Percentiles rank a stretch among this genome's conserved stretches.
Evolutionary conservation across 1,284 basidiomycete genomes (phyloP).

Genomic region (Mixia osmundae): DNA sequence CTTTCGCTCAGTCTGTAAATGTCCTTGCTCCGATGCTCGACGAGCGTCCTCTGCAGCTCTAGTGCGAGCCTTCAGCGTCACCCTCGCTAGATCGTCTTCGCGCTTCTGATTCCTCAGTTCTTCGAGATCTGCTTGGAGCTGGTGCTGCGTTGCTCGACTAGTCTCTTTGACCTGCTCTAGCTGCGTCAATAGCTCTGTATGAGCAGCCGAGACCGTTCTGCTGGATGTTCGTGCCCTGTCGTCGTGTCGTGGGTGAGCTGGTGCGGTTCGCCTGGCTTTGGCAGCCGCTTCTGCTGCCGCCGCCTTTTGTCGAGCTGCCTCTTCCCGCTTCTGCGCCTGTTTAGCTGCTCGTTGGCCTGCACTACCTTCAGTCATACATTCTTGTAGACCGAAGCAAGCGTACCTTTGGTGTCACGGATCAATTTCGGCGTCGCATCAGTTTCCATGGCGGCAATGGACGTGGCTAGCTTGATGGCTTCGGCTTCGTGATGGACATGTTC

Average conservation of each 20-base stretch:
- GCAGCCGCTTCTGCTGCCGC: background rate
- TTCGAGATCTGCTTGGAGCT: constrained; percentile 47
- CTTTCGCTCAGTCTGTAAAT: constrained; percentile 67
- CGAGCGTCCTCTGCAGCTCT: constrained; percentile 69
- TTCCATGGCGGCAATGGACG: background rate
- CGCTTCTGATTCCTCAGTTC: constrained; percentile 50
- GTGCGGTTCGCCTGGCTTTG: constrained; percentile 4
- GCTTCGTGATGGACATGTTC: constrained; percentile 4
- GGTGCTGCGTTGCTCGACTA: constrained; percentile 35
- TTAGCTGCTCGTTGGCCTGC: background rate
- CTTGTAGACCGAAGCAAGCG: background rate
- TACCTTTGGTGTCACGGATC: background rate
- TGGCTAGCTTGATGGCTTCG: background rate
- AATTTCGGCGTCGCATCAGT: background rate
- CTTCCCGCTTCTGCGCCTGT: background rate
- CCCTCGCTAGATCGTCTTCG: constrained; percentile 51
- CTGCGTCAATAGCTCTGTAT: constrained; percentile 41
- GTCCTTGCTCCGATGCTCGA: constrained; percentile 49
- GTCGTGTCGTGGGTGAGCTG: constrained; percentile 2
- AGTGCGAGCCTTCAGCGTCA: constrained; percentile 53
- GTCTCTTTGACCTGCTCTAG: constrained; percentile 38
- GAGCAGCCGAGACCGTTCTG: constrained; percentile 4
- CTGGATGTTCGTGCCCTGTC: background rate
- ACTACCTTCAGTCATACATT: background rate
- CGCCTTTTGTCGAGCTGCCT: background rate